Evolutionary conservation across 176 grass and related monocot genomes (phyloP), one percentile per base, ranked within the genome.

Genomic region (Zea luxurians): DNA sequence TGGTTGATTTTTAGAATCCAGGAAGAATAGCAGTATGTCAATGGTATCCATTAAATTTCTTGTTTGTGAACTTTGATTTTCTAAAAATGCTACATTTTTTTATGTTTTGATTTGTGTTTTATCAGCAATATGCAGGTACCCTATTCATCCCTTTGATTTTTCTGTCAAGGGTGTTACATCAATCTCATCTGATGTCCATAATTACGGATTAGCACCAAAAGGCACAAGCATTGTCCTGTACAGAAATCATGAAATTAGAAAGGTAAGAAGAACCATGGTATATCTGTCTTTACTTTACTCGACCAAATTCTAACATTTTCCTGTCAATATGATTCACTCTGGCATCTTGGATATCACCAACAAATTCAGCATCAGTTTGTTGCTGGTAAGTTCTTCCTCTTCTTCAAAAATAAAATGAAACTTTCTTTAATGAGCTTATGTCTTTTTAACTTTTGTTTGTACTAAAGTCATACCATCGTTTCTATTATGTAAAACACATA

Each of bases 241-340:
- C 77, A 87, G 90, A 83, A 99, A 99, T 81, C 96, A 92, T 90
- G 90, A 92, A 79, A 94, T 95, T 77, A 95, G 96, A 89, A 99
- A 99, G 92, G 96, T 95, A 83, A 16, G 64, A 42, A 59, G 48
- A 49, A 60, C 7, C 48, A 66, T 50, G 18, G 8, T 46, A 47
- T 75, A 79, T 84, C 36, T 70, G 5, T 77, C 8, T 66, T 89
- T 34, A 71, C 18, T 66, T 76, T 77, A 4, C 18, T 72, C 2
- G 8, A 11, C 48, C 69, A 49, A 63, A 70, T 80, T 70, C 12
- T 88, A 57, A 88, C 63, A 80, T 48, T 58, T 41, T 80, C 13
- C 6, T 69, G 38, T 58, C 63, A 2, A 10, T 83, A 76, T 64
- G 55, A 83, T 78, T 81, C 48, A n/a, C 54, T 78, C 71, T 85